Evolutionary conservation across 2,329 filamentous ascomycete genomes (phyloP).

Genomic region (Nannizzia gypsea): DNA sequence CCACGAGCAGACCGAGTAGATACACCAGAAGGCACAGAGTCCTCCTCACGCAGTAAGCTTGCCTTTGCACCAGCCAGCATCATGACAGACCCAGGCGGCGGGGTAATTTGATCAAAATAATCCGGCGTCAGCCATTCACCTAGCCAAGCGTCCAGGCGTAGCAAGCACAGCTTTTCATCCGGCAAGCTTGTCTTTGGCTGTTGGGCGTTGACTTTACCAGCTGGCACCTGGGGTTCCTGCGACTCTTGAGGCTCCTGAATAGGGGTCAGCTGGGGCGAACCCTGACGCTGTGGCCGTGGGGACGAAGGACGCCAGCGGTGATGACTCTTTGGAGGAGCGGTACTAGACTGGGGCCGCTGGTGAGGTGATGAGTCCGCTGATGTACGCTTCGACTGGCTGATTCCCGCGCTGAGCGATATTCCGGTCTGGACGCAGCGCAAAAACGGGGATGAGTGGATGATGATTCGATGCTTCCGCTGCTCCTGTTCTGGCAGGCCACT

Average conservation of each 20-base stretch:
- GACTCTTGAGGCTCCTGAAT: not conserved
- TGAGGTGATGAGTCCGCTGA: not conserved
- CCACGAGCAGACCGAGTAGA: constrained; percentile 31
- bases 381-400: constrained; percentile 40
- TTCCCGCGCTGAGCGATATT: constrained; percentile 72
- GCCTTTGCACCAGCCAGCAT: constrained; percentile 86
- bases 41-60: constrained; percentile 65
- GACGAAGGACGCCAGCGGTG: constrained; percentile 23
- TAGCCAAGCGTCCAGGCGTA: constrained; percentile 83
- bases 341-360: not conserved
- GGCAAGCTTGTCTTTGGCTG: not conserved
- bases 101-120: constrained; percentile 86
- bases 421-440: constrained; percentile 87
- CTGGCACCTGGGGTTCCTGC: not conserved
- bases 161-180: constrained; percentile 16
- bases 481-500: constrained; percentile 3
- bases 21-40: constrained; percentile 41
- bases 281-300: constrained; percentile 12
- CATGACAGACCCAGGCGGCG: constrained; percentile 70
- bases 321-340: constrained; percentile 11
- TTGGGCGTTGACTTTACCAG: not conserved
- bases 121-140: constrained; percentile 91
- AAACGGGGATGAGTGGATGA: constrained; percentile 90
- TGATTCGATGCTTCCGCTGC: constrained; percentile 54
- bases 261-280: not conserved